Conservation (phyloP, 129 eudicot species). For the Tagetes erecta region DNA sequence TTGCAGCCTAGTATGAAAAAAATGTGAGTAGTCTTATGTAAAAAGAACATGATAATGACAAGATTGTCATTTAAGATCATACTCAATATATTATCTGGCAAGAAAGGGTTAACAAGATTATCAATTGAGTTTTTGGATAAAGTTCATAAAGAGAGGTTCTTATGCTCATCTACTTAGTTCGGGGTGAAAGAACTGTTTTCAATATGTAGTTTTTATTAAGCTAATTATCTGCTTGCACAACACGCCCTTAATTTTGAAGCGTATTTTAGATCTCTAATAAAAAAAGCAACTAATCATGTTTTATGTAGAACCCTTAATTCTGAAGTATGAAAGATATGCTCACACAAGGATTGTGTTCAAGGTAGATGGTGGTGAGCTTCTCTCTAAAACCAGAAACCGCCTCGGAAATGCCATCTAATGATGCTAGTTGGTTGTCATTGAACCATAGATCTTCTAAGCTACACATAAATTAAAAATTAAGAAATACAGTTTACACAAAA, state of each 20-base stretch:
- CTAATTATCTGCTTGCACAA: background rate
- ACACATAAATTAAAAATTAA: slow-evolving; percentile 21
- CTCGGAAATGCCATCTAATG: slow-evolving; percentile 69
- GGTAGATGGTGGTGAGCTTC: slow-evolving; percentile 83
- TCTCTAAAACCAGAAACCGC: slow-evolving; percentile 83
- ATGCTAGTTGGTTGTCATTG: slow-evolving; percentile 79
- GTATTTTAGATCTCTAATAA: slow-evolving; percentile 2
- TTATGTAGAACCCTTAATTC: background rate
- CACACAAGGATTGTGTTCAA: slow-evolving; percentile 99
- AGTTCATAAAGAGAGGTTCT: background rate
- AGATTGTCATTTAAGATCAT: background rate
- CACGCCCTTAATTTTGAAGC: slow-evolving; percentile 7
- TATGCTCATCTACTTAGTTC: background rate
- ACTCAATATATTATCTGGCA: background rate
- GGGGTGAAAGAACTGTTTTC: background rate
- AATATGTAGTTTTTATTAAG: background rate
- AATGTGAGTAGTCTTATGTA: background rate
- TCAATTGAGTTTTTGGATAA: background rate
- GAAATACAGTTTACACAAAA: background rate
- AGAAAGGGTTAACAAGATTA: background rate
- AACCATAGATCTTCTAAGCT: slow-evolving; percentile 98
- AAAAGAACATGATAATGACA: background rate
- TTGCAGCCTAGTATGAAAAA: background rate
- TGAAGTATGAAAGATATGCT: slow-evolving; percentile 28
- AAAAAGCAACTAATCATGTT: slow-evolving; percentile 10